phyloP scores from a whole-genome alignment of 2,329 filamentous ascomycete species.

The Hypoxylon sp. region DNA sequence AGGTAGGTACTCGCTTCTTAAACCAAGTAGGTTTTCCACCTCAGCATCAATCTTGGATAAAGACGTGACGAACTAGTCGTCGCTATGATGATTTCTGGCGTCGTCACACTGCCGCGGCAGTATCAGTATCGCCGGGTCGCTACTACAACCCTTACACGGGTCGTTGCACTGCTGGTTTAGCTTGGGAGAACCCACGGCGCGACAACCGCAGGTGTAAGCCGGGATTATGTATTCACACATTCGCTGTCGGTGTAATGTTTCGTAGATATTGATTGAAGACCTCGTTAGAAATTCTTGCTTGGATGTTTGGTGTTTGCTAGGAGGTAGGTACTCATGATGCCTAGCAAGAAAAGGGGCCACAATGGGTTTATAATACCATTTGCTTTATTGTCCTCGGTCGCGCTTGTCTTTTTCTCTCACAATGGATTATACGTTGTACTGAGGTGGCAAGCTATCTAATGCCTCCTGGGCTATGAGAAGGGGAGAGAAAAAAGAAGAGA shows the following conservation, averaged over 20 bases:
- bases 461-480: background rate
- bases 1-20: no score
- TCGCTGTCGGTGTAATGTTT: background rate
- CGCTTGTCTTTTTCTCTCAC: constrained; percentile 4
- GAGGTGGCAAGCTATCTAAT: background rate
- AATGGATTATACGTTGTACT: constrained; percentile 2
- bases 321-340: background rate
- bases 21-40: background rate
- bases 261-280: background rate
- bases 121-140: constrained; percentile 37
- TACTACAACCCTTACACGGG: constrained; percentile 36
- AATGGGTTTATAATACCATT: constrained; percentile 15
- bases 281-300: constrained; percentile 9
- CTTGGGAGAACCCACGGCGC: constrained; percentile 24
- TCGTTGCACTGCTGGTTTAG: constrained; percentile 27
- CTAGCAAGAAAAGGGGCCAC: constrained; percentile 5
- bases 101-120: constrained; percentile 42
- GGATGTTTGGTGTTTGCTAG: background rate
- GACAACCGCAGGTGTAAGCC: constrained; percentile 41
- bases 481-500: background rate
- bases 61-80: constrained; percentile 36
- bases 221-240: constrained; percentile 42
- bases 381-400: constrained; percentile 2
- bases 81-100: constrained; percentile 30
- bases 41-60: background rate